Evolutionary conservation across 495 filamentous ascomycete genomes (phyloP).

Genomic region (Glutinoglossum americanum): DNA sequence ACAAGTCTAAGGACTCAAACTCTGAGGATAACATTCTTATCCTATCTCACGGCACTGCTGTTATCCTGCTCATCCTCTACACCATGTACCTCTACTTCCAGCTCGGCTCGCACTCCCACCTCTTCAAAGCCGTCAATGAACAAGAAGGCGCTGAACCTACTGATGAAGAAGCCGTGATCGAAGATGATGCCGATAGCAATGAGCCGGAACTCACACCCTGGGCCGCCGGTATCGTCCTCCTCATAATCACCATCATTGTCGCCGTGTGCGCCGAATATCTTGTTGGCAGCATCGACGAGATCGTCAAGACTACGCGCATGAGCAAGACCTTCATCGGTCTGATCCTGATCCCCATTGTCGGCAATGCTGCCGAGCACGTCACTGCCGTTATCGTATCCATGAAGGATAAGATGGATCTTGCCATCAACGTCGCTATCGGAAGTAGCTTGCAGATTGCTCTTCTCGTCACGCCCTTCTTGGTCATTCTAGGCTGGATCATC

Average conservation of each 20-base stretch:
- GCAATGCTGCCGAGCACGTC: slow-evolving; percentile 93
- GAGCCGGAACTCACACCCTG: slow-evolving; percentile 41
- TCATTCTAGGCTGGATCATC: slow-evolving; percentile 22
- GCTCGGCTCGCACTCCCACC: slow-evolving; percentile 51
- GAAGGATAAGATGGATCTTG: slow-evolving; percentile 96
- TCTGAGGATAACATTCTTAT: slow-evolving; percentile 43
- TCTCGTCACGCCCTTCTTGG: slow-evolving; percentile 22
- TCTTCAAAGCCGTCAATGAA: slow-evolving; percentile 51
- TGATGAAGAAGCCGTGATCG: slow-evolving; percentile 16
- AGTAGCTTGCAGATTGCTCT: slow-evolving; percentile 68
- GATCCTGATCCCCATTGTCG: slow-evolving; percentile 87
- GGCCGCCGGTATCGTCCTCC: slow-evolving; percentile 49
- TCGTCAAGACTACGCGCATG: slow-evolving; percentile 67
- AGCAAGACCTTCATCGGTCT: slow-evolving; percentile 94
- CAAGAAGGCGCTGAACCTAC: slow-evolving; percentile 11
- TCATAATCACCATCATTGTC: slow-evolving; percentile 64
- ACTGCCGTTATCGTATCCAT: slow-evolving; percentile 80
- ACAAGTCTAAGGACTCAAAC: slow-evolving; percentile 11
- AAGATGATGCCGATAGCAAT: slow-evolving; percentile 18
- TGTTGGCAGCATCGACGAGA: slow-evolving; percentile 75
- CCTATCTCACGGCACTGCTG: slow-evolving; percentile 73
- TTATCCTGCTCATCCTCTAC: slow-evolving; percentile 78
- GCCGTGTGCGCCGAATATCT: slow-evolving; percentile 84
- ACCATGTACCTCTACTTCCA: slow-evolving; percentile 83
- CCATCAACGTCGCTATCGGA: slow-evolving; percentile 84